Evolutionary conservation across 1,284 basidiomycete genomes (phyloP), one percentile per base, ranked within the genome.

Genomic region (Vanrija sp.): DNA sequence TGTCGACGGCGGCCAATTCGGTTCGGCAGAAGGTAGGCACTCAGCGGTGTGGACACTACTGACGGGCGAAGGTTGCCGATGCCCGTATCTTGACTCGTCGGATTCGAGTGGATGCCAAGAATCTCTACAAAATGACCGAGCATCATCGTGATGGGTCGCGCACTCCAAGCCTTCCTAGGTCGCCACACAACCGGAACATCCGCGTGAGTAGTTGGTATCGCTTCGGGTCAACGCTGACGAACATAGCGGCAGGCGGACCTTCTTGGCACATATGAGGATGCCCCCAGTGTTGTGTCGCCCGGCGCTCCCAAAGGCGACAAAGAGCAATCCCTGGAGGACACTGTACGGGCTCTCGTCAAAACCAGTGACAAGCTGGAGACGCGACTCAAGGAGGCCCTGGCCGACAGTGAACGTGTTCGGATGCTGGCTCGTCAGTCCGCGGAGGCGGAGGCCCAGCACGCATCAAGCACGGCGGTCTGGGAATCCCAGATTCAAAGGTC

Each of bases 401-500:
- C 58, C 1, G 69, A 71, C 49, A 47, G 54, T 6, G 65, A 67
- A 16, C 63, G 60, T 9, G 53, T 61, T 15, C 60, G 60, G 12
- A 61, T 58, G 55, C 49, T 61, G 3, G 53, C 53, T 3, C 45
- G 55, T 3, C 43, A 51, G 28, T 43, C 54, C 6, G 48, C 46
- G 8, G 48, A 53, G 16, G 25, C 45, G 4, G 43, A 44, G 3
- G 16, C 45, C 18, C 53, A 88, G 85, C 81, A 80, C 72, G 77
- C 79, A 4, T 65, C 70, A 12, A 85, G 88, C 46, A 75, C 89
- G 8, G 83, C 86, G 60, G 81, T 80, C 55, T 71, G 82, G n/a
- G 80, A 80, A 46, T 71, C 82, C 16, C 87, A 91, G 61, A 78
- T 91, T 21, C 81, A 84, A 61, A 83, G 84, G 57, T 79, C 82